Percentiles rank a stretch among this genome's conserved stretches.
phyloP scores from a whole-genome alignment of 768 basidiomycete genomes.

The Cyclocybe aegerita region DNA sequence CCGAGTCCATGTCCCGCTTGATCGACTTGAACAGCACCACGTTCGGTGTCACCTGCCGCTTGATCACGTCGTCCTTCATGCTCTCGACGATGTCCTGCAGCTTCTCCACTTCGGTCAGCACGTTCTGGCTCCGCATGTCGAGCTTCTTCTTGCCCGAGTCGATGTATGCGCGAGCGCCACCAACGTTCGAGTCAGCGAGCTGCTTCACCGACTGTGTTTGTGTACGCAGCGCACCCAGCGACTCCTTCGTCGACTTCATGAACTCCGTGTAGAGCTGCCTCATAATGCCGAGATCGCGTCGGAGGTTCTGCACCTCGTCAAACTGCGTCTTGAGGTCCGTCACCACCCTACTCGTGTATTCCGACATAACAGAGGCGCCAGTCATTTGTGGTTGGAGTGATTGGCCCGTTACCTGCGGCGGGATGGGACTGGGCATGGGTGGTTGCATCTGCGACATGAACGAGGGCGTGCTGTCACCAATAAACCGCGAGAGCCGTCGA shows the following conservation, averaged over 20 bases:
- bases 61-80: conserved; percentile 88
- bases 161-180: conserved; percentile 85
- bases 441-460: conserved; percentile 21
- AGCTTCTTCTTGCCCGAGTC: conserved; percentile 90
- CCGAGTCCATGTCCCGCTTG: conserved; percentile 66
- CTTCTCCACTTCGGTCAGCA: conserved; percentile 90
- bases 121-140: conserved; percentile 86
- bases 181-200: conserved; percentile 77
- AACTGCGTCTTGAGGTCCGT: conserved; percentile 88
- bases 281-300: conserved; percentile 91
- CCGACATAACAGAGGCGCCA: conserved; percentile 70
- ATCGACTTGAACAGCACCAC: conserved; percentile 67
- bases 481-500: conserved; percentile 70
- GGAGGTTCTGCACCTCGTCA: conserved; percentile 91
- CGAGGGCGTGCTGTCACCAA: conserved; percentile 41
- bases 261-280: conserved; percentile 95
- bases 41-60: conserved; percentile 84
- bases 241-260: conserved; percentile 87
- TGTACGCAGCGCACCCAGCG: conserved; percentile 70
- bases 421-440: conserved; percentile 23
- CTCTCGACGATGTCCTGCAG: conserved; percentile 88
- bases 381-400: conserved; percentile 73
- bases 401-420: conserved; percentile 63
- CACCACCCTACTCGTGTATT: conserved; percentile 73
- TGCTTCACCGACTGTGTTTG: conserved; percentile 90